These are phyloP conservation scores for Penicillium taxi DNA, from an alignment of 495 filamentous ascomycete genomes.

Conservation along the genomic window DNA sequence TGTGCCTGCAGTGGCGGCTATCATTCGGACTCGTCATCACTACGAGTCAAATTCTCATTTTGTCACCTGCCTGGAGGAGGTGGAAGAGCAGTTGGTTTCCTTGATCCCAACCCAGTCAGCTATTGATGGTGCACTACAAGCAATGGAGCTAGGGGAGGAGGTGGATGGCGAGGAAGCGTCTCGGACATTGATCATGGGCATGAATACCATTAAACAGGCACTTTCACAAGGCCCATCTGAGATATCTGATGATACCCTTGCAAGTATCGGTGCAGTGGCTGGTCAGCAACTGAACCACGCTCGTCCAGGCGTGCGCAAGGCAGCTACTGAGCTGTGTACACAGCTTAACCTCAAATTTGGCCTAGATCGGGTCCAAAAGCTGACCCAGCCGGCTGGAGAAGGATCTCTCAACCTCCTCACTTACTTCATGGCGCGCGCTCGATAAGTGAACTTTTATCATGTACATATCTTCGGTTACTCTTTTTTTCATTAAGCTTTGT, in stretches of 20 bases:
- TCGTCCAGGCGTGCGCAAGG: constrained; percentile 73
- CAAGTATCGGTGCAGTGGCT: constrained; percentile 47
- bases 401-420: constrained; percentile 68
- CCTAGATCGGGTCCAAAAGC: constrained; percentile 55
- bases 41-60: constrained; percentile 49
- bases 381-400: constrained; percentile 53
- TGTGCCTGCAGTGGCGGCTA: constrained; percentile 53
- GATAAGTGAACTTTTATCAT: constrained; percentile 18
- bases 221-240: constrained; percentile 17
- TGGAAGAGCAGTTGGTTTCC: constrained; percentile 45
- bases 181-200: constrained; percentile 45
- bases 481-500: too few relatives aligned
- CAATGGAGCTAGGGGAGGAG: constrained; percentile 29
- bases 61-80: constrained; percentile 49
- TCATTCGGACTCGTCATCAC: constrained; percentile 56
- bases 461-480: too few relatives aligned
- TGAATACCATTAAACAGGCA: constrained; percentile 15
- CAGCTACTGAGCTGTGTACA: constrained; percentile 69
- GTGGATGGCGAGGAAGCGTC: constrained; percentile 22
- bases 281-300: constrained; percentile 55
- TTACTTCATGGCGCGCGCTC: constrained; percentile 78
- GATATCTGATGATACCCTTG: constrained; percentile 19
- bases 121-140: constrained; percentile 33
- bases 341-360: constrained; percentile 58
- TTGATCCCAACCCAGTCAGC: constrained; percentile 38